Percentiles rank a stretch among this genome's conserved stretches.
Evolutionary conservation across 176 grass and related monocot species (phyloP).

Genomic region (Eragrostis nindensis): DNA sequence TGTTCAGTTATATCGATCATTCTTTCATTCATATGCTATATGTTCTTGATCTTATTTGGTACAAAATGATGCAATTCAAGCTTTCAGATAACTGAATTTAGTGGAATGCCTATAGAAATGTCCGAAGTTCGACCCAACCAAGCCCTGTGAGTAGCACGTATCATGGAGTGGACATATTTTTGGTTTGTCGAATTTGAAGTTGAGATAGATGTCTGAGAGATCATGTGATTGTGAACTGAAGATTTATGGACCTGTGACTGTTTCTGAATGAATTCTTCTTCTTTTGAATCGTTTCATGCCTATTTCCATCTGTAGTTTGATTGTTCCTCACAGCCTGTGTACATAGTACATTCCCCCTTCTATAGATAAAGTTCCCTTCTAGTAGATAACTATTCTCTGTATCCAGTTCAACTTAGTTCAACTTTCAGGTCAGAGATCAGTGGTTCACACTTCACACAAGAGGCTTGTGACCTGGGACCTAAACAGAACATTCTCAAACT

Average conservation of each 20-base stretch:
- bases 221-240: not conserved
- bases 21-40: conserved; percentile 46
- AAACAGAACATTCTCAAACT: too few relatives aligned
- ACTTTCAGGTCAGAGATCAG: not conserved
- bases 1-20: conserved; percentile 42
- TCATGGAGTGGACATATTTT: not conserved
- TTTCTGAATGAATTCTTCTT: not conserved
- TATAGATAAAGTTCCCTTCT: too few relatives aligned
- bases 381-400: too few relatives aligned
- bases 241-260: not conserved
- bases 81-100: not conserved
- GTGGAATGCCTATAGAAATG: not conserved
- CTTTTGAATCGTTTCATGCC: not conserved
- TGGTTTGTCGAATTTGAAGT: not conserved
- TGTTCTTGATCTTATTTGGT: not conserved
- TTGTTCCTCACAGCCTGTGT: not conserved
- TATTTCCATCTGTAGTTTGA: not conserved
- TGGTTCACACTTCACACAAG: not conserved
- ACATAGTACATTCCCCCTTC: not conserved
- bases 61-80: not conserved
- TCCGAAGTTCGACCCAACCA: not conserved
- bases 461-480: not conserved
- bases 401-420: too few relatives aligned
- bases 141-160: not conserved
- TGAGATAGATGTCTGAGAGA: not conserved